These are phyloP conservation scores for Aureobasidium sp. DNA, from an alignment of 2,329 filamentous ascomycete genomes.

Conservation along the genomic window DNA sequence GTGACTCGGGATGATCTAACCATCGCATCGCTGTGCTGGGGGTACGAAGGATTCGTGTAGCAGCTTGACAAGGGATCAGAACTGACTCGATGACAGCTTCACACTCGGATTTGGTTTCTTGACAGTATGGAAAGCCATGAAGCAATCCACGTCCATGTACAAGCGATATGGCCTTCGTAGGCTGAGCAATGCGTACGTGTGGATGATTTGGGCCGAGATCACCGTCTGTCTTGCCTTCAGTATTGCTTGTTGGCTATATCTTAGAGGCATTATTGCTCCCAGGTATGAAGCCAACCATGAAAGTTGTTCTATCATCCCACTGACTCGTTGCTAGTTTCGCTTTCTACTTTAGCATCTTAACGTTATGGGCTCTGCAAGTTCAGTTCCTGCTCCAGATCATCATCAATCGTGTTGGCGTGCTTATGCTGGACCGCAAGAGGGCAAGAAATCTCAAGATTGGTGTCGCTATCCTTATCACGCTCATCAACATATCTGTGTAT, in stretches of 20 bases:
- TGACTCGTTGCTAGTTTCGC: not conserved
- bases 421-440: conserved; percentile 14
- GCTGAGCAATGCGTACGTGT: conserved; percentile 30
- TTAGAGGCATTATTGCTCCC: conserved; percentile 17
- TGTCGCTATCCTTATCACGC: conserved; percentile 31
- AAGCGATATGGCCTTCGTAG: conserved; percentile 27
- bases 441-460: conserved; percentile 29
- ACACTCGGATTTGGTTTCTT: conserved; percentile 34
- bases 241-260: conserved; percentile 31
- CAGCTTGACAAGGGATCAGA: not conserved
- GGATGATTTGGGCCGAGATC: conserved; percentile 43
- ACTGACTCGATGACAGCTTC: conserved; percentile 2
- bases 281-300: not conserved
- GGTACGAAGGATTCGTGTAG: not conserved
- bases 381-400: conserved; percentile 29
- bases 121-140: conserved; percentile 31
- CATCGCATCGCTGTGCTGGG: conserved; percentile 13
- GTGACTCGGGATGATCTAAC: conserved; percentile 14
- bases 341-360: conserved; percentile 17
- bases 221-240: conserved; percentile 36
- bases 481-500: conserved; percentile 24
- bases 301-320: not conserved
- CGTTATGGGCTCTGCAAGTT: conserved; percentile 20
- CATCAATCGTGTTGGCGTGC: conserved; percentile 29
- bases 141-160: conserved; percentile 23